Evolutionary conservation across 2,329 filamentous ascomycete genomes (phyloP).

Genomic region (Xylariaceae sp.): DNA sequence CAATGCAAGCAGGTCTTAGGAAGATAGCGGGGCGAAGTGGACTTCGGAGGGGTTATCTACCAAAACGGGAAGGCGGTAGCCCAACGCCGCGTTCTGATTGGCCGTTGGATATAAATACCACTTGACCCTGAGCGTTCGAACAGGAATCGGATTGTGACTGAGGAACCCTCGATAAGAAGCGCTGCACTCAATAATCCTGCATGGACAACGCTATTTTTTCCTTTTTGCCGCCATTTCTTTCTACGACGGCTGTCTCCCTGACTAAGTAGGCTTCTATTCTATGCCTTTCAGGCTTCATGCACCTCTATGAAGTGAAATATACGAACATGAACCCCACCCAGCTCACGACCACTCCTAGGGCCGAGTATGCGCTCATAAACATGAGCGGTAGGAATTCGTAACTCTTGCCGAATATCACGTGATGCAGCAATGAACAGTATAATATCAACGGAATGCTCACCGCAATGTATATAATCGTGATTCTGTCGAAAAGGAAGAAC

Average conservation of each 20-base stretch:
- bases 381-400: constrained; percentile 93
- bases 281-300: not conserved
- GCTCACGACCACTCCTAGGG: constrained; percentile 90
- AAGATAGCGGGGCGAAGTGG: constrained; percentile 10
- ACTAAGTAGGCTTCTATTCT: too few species aligned
- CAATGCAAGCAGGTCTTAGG: not conserved
- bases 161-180: too few species aligned
- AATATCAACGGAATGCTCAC: constrained; percentile 83
- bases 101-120: not conserved
- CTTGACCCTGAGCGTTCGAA: too few species aligned
- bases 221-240: too few species aligned
- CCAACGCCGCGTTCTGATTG: constrained; percentile 10
- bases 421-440: constrained; percentile 83
- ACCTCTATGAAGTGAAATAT: constrained; percentile 62
- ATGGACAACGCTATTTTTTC: too few species aligned
- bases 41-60: constrained; percentile 15
- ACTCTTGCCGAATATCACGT: constrained; percentile 72
- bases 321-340: constrained; percentile 94
- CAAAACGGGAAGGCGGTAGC: constrained; percentile 21
- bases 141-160: too few species aligned
- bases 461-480: constrained; percentile 84
- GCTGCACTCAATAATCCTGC: too few species aligned
- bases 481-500: constrained; percentile 86
- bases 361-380: constrained; percentile 94
- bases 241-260: too few species aligned